Percentiles rank a stretch among this genome's conserved stretches.
phyloP scores from a whole-genome alignment of 1,139 yeast species.

The Blastobotrys buckinghamii region DNA sequence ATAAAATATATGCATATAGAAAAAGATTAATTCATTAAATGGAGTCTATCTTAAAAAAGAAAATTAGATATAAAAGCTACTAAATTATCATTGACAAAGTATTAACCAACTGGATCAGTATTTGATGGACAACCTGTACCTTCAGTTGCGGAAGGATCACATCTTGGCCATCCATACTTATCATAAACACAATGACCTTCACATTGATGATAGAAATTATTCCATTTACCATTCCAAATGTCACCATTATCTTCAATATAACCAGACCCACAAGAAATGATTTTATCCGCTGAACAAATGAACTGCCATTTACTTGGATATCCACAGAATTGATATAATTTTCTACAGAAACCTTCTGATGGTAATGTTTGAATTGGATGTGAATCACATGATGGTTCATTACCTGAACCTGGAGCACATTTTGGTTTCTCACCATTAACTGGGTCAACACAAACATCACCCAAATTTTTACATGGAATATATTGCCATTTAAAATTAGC shows the following conservation, averaged over 20 bases:
- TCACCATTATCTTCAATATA: neutral
- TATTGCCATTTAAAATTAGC: neutral
- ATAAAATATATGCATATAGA: too few species aligned
- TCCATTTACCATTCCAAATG: slow-evolving; percentile 1
- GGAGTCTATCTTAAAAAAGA: too few species aligned
- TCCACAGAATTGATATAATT: neutral
- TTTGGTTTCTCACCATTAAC: neutral
- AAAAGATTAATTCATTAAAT: too few species aligned
- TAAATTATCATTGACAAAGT: too few species aligned
- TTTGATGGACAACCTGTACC: too few species aligned
- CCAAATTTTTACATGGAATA: neutral
- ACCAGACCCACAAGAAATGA: neutral
- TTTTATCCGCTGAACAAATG: neutral
- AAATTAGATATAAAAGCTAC: too few species aligned
- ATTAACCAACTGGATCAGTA: too few species aligned
- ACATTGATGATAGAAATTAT: neutral
- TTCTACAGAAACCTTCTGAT: neutral
- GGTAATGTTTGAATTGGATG: neutral
- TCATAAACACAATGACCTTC: slow-evolving; percentile 1
- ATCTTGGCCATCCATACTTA: neutral
- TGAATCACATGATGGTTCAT: neutral
- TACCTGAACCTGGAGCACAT: neutral
- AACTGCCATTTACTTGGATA: neutral
- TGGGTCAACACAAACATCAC: slow-evolving; percentile 1
- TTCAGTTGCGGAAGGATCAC: neutral